Conservation (phyloP, 768 basidiomycete genomes). For the Kwoniella mangroviensis region DNA sequence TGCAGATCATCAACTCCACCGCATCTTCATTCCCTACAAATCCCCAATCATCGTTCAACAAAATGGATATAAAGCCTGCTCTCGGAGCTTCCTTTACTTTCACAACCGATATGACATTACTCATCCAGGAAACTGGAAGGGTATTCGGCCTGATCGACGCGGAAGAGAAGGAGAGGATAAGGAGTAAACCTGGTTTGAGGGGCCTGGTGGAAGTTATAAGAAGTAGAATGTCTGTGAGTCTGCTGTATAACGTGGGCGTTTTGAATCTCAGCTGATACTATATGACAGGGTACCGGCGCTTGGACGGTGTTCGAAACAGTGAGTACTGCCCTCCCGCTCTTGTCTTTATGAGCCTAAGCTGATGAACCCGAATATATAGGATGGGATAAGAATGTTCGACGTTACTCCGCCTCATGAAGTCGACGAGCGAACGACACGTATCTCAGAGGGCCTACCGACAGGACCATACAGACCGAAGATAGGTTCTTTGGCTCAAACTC, state of each 20-base stretch:
- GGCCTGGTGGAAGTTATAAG: constrained; percentile 53
- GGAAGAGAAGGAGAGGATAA: constrained; percentile 41
- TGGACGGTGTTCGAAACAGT: constrained; percentile 53
- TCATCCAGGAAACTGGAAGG: constrained; percentile 50
- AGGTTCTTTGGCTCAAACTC: constrained; percentile 35
- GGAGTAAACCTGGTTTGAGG: constrained; percentile 42
- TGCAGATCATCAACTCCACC: constrained; percentile 41
- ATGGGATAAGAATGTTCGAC: constrained; percentile 38
- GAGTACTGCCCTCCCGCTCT: constrained; percentile 4
- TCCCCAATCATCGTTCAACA: constrained; percentile 47
- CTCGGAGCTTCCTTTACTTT: constrained; percentile 50
- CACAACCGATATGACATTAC: constrained; percentile 45
- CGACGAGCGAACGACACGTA: constrained; percentile 39
- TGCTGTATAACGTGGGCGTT: not conserved
- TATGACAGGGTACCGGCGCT: constrained; percentile 28
- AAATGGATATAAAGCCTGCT: constrained; percentile 49
- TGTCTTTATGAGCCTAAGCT: not conserved
- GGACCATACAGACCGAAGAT: constrained; percentile 30
- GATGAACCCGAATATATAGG: constrained; percentile 22
- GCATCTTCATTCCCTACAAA: constrained; percentile 45
- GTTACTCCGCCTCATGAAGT: constrained; percentile 43
- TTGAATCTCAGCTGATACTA: constrained; percentile 14
- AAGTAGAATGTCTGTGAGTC: constrained; percentile 48
- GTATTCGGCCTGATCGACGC: constrained; percentile 51
- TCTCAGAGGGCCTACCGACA: constrained; percentile 37